A percentile compares a stretch with the other conserved stretches of the same genome.
phyloP scores from a whole-genome alignment of 179 eudicot genomes.

The Patellifolia procumbens region DNA sequence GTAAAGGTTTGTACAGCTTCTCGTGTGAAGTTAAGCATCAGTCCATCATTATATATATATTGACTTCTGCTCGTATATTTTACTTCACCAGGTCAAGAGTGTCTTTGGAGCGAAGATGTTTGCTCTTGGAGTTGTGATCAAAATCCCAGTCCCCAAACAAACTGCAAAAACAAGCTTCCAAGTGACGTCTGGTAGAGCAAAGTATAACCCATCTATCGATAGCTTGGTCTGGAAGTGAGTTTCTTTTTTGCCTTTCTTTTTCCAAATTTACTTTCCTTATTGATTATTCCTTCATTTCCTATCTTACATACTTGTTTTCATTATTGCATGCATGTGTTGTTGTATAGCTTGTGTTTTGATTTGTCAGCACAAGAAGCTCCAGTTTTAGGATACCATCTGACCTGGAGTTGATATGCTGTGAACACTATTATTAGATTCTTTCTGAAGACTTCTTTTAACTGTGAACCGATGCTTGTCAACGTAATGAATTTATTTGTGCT shows the following conservation, averaged over 20 bases:
- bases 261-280: neutral
- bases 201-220: constrained; percentile 92
- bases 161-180: constrained; percentile 97
- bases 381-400: neutral
- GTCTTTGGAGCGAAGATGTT: constrained; percentile 98
- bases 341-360: neutral
- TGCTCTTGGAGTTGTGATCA: constrained; percentile 95
- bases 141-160: constrained; percentile 98
- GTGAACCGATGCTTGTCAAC: neutral
- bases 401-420: neutral
- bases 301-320: neutral
- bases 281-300: neutral
- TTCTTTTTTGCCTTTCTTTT: constrained; percentile 4
- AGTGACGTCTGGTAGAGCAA: constrained; percentile 96
- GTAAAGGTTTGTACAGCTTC: constrained; percentile 69
- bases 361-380: neutral
- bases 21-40: constrained; percentile 1
- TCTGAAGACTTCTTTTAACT: neutral
- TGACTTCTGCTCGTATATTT: constrained; percentile 12
- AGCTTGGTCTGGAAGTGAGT: constrained; percentile 99
- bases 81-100: constrained; percentile 80
- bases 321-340: neutral
- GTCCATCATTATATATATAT: neutral
- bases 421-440: neutral
- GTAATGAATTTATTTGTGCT: neutral